Conservation (phyloP, 768 basidiomycete species). For the Cubamyces sp. region DNA sequence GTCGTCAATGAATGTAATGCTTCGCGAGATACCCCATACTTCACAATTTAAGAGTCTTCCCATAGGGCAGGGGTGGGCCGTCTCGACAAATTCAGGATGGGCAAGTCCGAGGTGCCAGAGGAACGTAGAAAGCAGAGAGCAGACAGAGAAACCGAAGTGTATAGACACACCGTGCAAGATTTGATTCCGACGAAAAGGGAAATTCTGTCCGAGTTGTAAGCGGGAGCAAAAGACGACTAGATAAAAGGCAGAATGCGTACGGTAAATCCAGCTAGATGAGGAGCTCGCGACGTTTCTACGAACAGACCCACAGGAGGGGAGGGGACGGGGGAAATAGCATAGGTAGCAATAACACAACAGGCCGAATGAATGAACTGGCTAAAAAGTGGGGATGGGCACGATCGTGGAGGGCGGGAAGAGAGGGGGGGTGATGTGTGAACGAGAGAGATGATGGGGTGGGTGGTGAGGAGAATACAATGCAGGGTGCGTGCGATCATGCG, state of each 20-base stretch:
- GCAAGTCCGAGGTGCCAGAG: too few relatives aligned
- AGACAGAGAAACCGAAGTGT: neutral
- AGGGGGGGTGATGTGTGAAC: neutral
- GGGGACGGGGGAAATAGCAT: conserved; percentile 10
- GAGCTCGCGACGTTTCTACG: conserved; percentile 9
- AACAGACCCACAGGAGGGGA: neutral
- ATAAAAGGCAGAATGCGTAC: conserved; percentile 15
- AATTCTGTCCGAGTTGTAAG: conserved; percentile 16
- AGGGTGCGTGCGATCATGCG: conserved; percentile 26
- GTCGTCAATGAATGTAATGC: neutral
- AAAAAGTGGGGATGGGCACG: neutral
- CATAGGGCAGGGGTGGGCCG: too few relatives aligned
- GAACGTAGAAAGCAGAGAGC: too few relatives aligned
- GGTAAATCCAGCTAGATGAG: conserved; percentile 23
- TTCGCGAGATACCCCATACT: neutral
- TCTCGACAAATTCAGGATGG: too few relatives aligned
- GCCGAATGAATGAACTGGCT: conserved; percentile 8
- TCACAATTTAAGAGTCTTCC: neutral
- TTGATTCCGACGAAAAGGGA: neutral
- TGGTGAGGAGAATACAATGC: conserved; percentile 15
- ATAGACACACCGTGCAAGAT: conserved; percentile 7
- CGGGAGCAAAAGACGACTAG: conserved; percentile 9
- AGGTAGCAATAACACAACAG: conserved; percentile 29
- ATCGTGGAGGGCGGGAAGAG: conserved; percentile 1
- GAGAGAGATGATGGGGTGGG: conserved; percentile 1